These are phyloP conservation scores for Emmonsia crescens DNA, from an alignment of 2,329 filamentous ascomycete genomes.

Conservation along the genomic window DNA sequence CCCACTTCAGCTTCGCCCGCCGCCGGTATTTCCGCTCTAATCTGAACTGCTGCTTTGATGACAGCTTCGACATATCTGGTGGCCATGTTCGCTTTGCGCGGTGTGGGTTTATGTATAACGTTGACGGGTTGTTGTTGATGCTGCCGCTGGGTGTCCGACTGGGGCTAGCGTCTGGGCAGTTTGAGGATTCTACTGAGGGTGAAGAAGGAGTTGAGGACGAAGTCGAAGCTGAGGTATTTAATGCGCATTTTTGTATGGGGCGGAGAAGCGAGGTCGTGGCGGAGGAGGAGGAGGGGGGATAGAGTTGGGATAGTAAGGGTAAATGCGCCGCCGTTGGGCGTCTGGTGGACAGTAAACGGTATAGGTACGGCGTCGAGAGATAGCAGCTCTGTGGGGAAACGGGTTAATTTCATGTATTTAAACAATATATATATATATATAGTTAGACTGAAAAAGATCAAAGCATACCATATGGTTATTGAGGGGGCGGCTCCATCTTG, in stretches of 20 bases:
- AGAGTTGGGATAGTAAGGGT: constrained; percentile 3
- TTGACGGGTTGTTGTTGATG: not conserved
- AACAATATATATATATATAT: too few species aligned
- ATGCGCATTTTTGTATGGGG: constrained; percentile 3
- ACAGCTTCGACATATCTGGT: constrained; percentile 51
- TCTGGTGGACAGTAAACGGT: not conserved
- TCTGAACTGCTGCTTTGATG: constrained; percentile 56
- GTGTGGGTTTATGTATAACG: constrained; percentile 45
- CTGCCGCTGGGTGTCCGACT: not conserved
- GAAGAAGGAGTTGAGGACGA: constrained; percentile 12
- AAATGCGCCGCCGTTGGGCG: not conserved
- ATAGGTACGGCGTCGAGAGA: not conserved
- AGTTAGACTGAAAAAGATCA: not conserved
- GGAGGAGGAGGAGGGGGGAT: constrained; percentile 4
- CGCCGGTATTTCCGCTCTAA: constrained; percentile 56
- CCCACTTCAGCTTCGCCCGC: constrained; percentile 50
- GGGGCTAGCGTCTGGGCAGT: not conserved
- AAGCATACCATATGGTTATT: not conserved
- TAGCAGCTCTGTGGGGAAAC: not conserved
- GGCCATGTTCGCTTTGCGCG: constrained; percentile 53
- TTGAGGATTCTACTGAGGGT: constrained; percentile 8
- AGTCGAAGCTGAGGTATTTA: constrained; percentile 6
- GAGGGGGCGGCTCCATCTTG: not conserved
- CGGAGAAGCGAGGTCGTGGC: not conserved
- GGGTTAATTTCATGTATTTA: not conserved